A percentile compares a stretch with the other conserved stretches of the same genome.
phyloP scores from a whole-genome alignment of 345 rosid genomes.

The Eucalyptus globulus region DNA sequence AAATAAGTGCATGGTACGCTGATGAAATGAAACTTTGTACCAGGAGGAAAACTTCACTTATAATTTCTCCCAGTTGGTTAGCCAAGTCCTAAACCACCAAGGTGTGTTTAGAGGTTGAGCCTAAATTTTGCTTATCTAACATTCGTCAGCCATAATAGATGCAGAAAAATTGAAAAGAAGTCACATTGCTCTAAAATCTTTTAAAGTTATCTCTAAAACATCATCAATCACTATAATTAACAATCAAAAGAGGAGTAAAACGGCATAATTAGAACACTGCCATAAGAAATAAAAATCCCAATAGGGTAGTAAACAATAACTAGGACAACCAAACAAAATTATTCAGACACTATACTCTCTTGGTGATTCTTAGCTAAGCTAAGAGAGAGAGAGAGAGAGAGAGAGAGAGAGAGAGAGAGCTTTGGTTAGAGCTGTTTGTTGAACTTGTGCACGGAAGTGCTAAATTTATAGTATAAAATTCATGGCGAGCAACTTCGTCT shows the following conservation, averaged over 20 bases:
- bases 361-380: neutral
- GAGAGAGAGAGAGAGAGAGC: accelerated
- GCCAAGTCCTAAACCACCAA: neutral
- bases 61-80: neutral
- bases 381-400: neutral
- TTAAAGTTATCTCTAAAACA: neutral
- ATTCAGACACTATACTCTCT: neutral
- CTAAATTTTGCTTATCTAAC: neutral
- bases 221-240: neutral
- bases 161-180: neutral
- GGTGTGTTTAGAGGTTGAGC: neutral
- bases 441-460: neutral
- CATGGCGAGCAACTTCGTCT: neutral
- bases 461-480: neutral
- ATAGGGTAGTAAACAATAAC: neutral
- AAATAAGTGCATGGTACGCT: neutral
- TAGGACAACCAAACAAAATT: neutral
- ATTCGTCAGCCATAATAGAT: neutral
- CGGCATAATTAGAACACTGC: neutral
- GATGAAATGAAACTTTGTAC: neutral
- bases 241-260: neutral
- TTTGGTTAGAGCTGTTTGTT: neutral
- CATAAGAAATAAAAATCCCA: neutral
- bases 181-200: neutral
- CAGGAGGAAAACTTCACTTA: neutral